Conservation (phyloP, 2,329 filamentous ascomycete genomes). For the Verruconis gallopava region DNA sequence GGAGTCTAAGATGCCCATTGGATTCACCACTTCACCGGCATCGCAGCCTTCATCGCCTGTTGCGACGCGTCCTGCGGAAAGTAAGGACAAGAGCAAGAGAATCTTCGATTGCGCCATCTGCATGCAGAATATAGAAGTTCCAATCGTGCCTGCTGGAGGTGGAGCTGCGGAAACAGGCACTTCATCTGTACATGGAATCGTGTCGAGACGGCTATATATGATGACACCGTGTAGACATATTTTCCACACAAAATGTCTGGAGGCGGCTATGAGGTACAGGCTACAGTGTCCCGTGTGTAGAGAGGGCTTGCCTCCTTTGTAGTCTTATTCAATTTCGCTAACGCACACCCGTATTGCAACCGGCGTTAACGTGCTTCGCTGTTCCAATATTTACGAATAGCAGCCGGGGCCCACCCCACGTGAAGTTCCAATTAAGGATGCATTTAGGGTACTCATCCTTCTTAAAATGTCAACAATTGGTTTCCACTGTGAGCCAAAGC, state of each 20-base stretch:
- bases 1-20: conserved; percentile 63
- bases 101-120: conserved; percentile 91
- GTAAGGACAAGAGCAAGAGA: conserved; percentile 36
- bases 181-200: conserved; percentile 44
- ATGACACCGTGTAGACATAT: conserved; percentile 94
- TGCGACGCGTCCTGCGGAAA: conserved; percentile 6
- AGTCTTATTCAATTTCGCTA: no score
- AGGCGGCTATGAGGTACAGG: conserved; percentile 91
- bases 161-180: conserved; percentile 34
- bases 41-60: background rate
- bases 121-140: conserved; percentile 80
- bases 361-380: no score
- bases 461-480: no score
- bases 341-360: no score
- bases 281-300: conserved; percentile 92
- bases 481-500: no score
- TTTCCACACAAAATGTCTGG: conserved; percentile 82
- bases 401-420: no score
- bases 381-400: no score
- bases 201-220: conserved; percentile 82
- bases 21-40: conserved; percentile 31
- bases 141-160: conserved; percentile 55
- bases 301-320: conserved; percentile 76
- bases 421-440: no score
- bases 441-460: no score